A percentile compares a stretch with the other conserved stretches of the same genome.
Conservation (phyloP, 2,329 filamentous ascomycete species). For the Leptoxyphium fumago region DNA sequence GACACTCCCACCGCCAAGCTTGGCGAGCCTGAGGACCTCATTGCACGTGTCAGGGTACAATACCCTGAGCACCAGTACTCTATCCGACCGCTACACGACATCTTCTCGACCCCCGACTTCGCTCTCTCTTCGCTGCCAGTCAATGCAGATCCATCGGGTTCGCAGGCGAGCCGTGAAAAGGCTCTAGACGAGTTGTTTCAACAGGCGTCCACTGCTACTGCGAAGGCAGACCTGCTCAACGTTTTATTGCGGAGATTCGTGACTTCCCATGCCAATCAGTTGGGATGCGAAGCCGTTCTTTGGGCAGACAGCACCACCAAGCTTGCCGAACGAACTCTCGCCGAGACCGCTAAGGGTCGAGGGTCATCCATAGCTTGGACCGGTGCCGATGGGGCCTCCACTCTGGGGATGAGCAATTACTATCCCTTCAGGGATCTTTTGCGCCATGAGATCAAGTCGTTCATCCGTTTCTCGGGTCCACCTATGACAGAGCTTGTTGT, state of each 20-base stretch:
- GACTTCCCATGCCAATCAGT: slow-evolving; percentile 44
- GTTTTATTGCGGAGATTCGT: slow-evolving; percentile 61
- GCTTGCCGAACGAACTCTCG: slow-evolving; percentile 70
- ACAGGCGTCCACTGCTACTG: slow-evolving; percentile 45
- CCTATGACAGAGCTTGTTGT: slow-evolving; percentile 24
- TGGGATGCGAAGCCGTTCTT: slow-evolving; percentile 54
- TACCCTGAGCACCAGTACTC: slow-evolving; percentile 56
- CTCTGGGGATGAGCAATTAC: slow-evolving; percentile 47
- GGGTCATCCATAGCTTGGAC: slow-evolving; percentile 73
- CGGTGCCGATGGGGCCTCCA: slow-evolving; percentile 57
- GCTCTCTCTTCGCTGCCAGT: slow-evolving; percentile 33
- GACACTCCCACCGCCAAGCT: slow-evolving; percentile 12
- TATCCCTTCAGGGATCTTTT: slow-evolving; percentile 78
- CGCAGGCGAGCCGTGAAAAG: neutral
- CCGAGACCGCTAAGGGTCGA: slow-evolving; percentile 81
- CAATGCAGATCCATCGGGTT: too few relatives aligned
- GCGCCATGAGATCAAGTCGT: slow-evolving; percentile 61
- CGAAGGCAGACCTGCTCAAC: slow-evolving; percentile 56
- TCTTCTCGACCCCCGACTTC: slow-evolving; percentile 34
- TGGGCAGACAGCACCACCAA: slow-evolving; percentile 79
- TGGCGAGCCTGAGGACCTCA: slow-evolving; percentile 9
- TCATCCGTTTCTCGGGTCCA: slow-evolving; percentile 31
- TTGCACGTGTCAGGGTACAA: slow-evolving; percentile 35
- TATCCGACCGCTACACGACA: slow-evolving; percentile 46
- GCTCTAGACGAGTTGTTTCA: neutral